phyloP scores from a whole-genome alignment of 1,284 basidiomycete genomes.

The Malassezia globosa region DNA sequence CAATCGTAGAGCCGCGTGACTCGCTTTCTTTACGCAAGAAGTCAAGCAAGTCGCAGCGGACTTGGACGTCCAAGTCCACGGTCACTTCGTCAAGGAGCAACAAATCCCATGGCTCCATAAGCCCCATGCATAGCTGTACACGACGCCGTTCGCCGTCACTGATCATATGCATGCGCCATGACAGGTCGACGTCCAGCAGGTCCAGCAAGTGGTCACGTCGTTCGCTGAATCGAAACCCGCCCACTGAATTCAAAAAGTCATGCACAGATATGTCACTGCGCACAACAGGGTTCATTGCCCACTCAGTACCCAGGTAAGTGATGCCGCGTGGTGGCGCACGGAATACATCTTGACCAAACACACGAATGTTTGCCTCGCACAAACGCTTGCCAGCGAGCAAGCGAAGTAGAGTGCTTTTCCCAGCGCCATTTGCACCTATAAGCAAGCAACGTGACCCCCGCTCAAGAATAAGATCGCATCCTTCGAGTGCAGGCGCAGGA shows the following conservation, averaged over 20 bases:
- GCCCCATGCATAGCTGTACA: conserved; percentile 89
- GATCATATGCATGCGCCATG: conserved; percentile 70
- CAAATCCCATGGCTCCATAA: conserved; percentile 91
- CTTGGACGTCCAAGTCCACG: conserved; percentile 94
- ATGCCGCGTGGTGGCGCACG: conserved; percentile 36
- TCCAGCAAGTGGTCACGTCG: conserved; percentile 74
- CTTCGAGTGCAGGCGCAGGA: conserved; percentile 28
- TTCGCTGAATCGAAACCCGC: conserved; percentile 84
- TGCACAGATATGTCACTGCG: conserved; percentile 53
- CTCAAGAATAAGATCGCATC: conserved; percentile 32
- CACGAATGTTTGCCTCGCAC: conserved; percentile 29
- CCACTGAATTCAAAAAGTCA: conserved; percentile 68
- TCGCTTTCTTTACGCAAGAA: conserved; percentile 79
- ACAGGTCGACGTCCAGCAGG: conserved; percentile 78
- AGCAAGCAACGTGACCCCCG: conserved; percentile 39
- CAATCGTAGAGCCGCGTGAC: conserved; percentile 69
- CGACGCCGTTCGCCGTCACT: conserved; percentile 88
- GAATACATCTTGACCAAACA: conserved; percentile 45
- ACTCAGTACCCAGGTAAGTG: conserved; percentile 66
- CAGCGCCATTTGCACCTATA: conserved; percentile 55
- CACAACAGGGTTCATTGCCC: conserved; percentile 94
- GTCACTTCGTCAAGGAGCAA: conserved; percentile 93
- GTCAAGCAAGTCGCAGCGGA: conserved; percentile 74
- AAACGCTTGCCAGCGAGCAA: conserved; percentile 75
- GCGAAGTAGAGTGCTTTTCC: conserved; percentile 88